A percentile compares a stretch with the other conserved stretches of the same genome.
Evolutionary conservation across 352 stramenopile genomes (phyloP).

Genomic region (Pythium biforme): DNA sequence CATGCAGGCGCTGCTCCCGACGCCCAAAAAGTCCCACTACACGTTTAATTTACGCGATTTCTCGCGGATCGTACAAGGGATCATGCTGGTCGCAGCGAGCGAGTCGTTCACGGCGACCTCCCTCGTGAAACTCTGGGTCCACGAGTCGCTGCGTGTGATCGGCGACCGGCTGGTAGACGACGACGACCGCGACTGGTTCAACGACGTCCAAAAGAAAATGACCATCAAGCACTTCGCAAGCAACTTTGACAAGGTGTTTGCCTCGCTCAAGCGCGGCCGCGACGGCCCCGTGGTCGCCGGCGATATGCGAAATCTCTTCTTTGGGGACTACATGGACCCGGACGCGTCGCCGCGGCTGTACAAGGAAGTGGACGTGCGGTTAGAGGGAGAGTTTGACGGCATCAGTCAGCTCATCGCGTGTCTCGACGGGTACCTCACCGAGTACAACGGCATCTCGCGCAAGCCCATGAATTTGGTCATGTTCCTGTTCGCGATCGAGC

Average conservation of each 20-base stretch:
- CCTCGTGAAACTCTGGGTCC: constrained; percentile 92
- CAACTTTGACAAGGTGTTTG: constrained; percentile 90
- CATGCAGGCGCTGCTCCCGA: constrained; percentile 88
- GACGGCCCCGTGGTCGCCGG: constrained; percentile 69
- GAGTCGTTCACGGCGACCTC: constrained; percentile 79
- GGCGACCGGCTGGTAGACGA: constrained; percentile 93
- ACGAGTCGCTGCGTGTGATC: constrained; percentile 94
- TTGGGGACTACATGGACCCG: constrained; percentile 89
- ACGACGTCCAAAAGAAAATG: constrained; percentile 86
- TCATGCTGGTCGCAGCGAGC: constrained; percentile 87
- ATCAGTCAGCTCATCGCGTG: constrained; percentile 80
- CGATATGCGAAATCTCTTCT: constrained; percentile 92
- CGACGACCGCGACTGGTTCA: constrained; percentile 91
- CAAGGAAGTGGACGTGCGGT: constrained; percentile 73
- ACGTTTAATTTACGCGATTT: constrained; percentile 96
- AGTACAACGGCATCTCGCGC: constrained; percentile 92
- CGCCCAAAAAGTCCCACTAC: constrained; percentile 95
- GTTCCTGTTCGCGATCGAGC: constrained; percentile 96
- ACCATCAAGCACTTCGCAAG: constrained; percentile 84
- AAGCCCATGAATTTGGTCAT: constrained; percentile 96
- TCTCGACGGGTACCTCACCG: constrained; percentile 87
- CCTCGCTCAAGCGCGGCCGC: constrained; percentile 61
- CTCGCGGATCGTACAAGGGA: constrained; percentile 90
- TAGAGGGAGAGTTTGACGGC: constrained; percentile 71
- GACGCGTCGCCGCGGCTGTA: constrained; percentile 79